Base-by-base conservation (phyloP, 129 eudicot species). In the Lonicera japonica region DNA sequence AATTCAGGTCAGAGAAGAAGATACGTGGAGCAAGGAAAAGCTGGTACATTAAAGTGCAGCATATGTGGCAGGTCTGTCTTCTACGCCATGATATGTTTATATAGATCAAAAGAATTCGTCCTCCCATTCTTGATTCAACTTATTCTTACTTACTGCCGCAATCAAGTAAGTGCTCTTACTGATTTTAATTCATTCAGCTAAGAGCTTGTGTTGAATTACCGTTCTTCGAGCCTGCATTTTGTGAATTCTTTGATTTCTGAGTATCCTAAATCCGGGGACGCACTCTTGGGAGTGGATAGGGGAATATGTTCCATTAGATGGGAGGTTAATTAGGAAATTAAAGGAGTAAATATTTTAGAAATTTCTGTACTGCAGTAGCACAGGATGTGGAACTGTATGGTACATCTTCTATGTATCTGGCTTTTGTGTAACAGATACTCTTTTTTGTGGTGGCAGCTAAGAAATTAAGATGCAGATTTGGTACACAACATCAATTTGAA, bases 31-130 rank as follows among this genome's bases (percentile, higher is more conserved):
- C 80, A 77, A 64, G 87, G 80, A 63, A 66, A 65, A 63, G 69
- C 67, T 63, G 80, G 80, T 74, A n/a, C 41, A 65, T 68, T 82
- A 38, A 82, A 70, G 80, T 82, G 87, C 80, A 53, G 59, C 74
- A 56, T 82, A 15, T 82, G 87, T 65, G 74, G 72, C 71, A 82
- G 87, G 83, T 82, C 64, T 58, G 80, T 77, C 68, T 54, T 66
- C 25, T 61, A 52, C 21, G 39, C 24, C 54, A 21, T 64, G 58
- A 54, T 25, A 11, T 62, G 69, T 63, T 67, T 60, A 55, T 50
- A 41, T 62, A 22, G 56, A 40, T 71, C 62, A 54, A 34, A n/a
- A 40, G 43, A 34, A 64, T 20, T 23, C 12, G 40, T 63, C 38
- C 50, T 50, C 56, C 50, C 59, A 9, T 46, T 41, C 65, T 62